phyloP scores from a whole-genome alignment of 1,284 basidiomycete genomes.

The Boletellus sp. region DNA sequence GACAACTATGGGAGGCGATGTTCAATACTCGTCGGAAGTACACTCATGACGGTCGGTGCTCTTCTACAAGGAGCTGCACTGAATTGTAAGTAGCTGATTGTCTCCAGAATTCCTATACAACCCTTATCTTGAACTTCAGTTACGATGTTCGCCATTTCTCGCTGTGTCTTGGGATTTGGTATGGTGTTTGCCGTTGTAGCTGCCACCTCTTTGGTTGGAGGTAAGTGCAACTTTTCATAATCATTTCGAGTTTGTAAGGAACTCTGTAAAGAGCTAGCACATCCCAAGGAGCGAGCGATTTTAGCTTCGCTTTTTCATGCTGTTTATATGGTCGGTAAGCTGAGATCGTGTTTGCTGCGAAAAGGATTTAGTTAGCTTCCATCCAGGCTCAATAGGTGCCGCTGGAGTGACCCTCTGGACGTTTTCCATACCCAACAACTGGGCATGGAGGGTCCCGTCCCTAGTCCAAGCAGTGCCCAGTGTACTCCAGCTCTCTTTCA shows the following conservation, averaged over 20 bases:
- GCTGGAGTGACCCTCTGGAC: conserved; percentile 44
- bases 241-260: not conserved
- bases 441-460: conserved; percentile 36
- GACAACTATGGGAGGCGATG: conserved; percentile 16
- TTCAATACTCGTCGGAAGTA: conserved; percentile 11
- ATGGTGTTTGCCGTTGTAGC: conserved; percentile 13
- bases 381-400: conserved; percentile 10
- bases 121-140: conserved; percentile 4
- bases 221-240: conserved; percentile 1
- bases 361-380: not conserved
- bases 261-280: conserved; percentile 9
- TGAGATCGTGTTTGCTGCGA: accelerated
- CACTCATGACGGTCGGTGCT: conserved; percentile 2
- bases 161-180: conserved; percentile 13
- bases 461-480: conserved; percentile 48
- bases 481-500: conserved; percentile 45
- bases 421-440: conserved; percentile 44
- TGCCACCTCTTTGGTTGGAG: conserved; percentile 16
- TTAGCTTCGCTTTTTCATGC: conserved; percentile 8
- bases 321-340: conserved; percentile 11
- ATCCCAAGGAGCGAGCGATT: conserved; percentile 18
- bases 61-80: conserved; percentile 11
- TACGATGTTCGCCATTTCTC: conserved; percentile 15
- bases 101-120: not conserved
- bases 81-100: conserved; percentile 2